These are phyloP conservation scores for Thalassiosira livingstoniorum DNA, from an alignment of 352 stramenopile genomes.

Conservation along the genomic window DNA sequence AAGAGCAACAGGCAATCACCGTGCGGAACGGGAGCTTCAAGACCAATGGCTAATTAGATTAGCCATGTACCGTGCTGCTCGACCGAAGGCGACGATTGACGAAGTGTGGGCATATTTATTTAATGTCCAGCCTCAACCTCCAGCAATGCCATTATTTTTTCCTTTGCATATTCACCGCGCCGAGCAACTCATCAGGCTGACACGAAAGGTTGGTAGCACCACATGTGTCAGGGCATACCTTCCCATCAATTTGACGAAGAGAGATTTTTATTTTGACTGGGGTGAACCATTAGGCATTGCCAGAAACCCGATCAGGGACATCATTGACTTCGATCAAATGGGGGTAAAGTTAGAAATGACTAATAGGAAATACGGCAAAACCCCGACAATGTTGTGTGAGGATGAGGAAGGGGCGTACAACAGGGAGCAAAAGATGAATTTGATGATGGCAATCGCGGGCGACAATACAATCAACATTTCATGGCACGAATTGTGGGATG, in stretches of 20 bases:
- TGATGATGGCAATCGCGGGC: slow-evolving; percentile 1
- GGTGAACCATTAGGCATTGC: slow-evolving; percentile 8
- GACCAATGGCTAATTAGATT: not conserved
- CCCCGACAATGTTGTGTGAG: not conserved
- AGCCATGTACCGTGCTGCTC: not conserved
- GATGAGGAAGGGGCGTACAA: slow-evolving; percentile 10
- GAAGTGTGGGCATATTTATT: not conserved
- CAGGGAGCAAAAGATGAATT: slow-evolving; percentile 3
- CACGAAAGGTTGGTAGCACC: not conserved
- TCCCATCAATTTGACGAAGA: slow-evolving; percentile 21
- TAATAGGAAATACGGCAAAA: slow-evolving; percentile 10
- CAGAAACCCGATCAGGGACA: not conserved
- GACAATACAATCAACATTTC: not conserved
- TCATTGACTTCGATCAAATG: slow-evolving; percentile 9
- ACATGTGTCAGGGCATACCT: slow-evolving; percentile 3
- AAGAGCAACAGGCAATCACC: slow-evolving; percentile 12
- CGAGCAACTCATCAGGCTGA: not conserved
- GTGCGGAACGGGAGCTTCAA: not conserved
- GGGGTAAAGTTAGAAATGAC: slow-evolving; percentile 6
- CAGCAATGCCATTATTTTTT: not conserved
- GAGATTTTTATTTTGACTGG: not conserved
- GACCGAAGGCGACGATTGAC: slow-evolving; percentile 2
- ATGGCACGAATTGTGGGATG: slow-evolving; percentile 8
- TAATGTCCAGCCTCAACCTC: not conserved
- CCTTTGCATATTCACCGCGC: not conserved